A percentile compares a stretch with the other conserved stretches of the same genome.
These are phyloP conservation scores for Cladosporium sp. DNA, from an alignment of 2,329 filamentous ascomycete genomes.

Conservation along the genomic window DNA sequence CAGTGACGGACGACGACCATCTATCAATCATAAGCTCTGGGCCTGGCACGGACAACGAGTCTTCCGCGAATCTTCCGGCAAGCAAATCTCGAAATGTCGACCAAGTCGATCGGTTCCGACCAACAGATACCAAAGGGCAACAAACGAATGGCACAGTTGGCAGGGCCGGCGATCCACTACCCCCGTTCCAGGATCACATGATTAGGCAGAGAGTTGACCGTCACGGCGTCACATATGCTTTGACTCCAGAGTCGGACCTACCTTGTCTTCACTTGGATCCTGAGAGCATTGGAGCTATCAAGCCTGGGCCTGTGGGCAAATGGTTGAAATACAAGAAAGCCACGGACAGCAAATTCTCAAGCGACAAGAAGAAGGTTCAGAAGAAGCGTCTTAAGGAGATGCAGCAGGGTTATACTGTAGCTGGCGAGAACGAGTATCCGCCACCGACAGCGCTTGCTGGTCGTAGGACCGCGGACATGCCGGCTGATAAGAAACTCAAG, in stretches of 20 bases:
- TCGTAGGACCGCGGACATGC: slow-evolving; percentile 47
- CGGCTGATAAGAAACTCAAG: slow-evolving; percentile 48
- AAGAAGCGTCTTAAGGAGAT: slow-evolving; percentile 73
- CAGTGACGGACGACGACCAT: slow-evolving; percentile 76
- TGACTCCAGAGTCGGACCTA: slow-evolving; percentile 66
- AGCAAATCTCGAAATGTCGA: slow-evolving; percentile 21
- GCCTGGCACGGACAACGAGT: slow-evolving; percentile 35
- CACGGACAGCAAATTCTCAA: slow-evolving; percentile 73
- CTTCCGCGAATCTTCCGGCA: slow-evolving; percentile 17
- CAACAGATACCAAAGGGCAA: slow-evolving; percentile 26
- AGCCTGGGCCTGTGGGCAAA: slow-evolving; percentile 73
- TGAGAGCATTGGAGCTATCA: slow-evolving; percentile 73
- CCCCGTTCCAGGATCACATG: slow-evolving; percentile 80
- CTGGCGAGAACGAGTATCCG: slow-evolving; percentile 70
- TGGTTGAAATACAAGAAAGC: slow-evolving; percentile 75
- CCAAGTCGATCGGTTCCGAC: slow-evolving; percentile 14
- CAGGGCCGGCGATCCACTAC: slow-evolving; percentile 81
- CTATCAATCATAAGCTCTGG: slow-evolving; percentile 72
- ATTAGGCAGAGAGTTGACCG: slow-evolving; percentile 83
- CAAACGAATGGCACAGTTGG: slow-evolving; percentile 58
- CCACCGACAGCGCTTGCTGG: slow-evolving; percentile 73
- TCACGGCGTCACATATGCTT: slow-evolving; percentile 70
- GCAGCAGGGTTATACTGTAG: slow-evolving; percentile 67
- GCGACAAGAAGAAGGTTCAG: slow-evolving; percentile 69
- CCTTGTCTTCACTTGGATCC: slow-evolving; percentile 64